Conservation (phyloP, 148 eudicot species). For the Chenopodium berlandieri region DNA sequence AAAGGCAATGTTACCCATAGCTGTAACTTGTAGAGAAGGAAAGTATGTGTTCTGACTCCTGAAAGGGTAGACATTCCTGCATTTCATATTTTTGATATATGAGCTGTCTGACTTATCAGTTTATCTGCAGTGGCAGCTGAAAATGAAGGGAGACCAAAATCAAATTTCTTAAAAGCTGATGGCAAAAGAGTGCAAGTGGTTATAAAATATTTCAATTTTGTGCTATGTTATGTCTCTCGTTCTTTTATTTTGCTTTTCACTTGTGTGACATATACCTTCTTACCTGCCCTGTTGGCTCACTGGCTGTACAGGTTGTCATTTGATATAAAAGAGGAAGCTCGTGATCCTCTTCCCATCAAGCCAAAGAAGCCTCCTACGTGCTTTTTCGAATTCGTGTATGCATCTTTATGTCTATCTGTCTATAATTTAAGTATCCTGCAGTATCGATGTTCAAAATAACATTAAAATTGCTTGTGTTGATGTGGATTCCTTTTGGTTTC, state of each 20-base stretch:
- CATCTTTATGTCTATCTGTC: background rate
- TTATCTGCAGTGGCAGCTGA: background rate
- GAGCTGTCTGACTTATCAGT: no score
- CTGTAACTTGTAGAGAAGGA: background rate
- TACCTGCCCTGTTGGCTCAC: background rate
- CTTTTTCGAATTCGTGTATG: constrained; percentile 28
- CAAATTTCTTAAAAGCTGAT: background rate
- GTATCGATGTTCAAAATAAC: no score
- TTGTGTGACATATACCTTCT: no score
- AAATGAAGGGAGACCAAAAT: background rate
- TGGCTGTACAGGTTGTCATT: constrained; percentile 2
- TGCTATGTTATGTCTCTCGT: no score
- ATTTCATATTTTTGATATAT: background rate
- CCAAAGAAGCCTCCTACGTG: constrained; percentile 29
- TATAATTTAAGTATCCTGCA: background rate
- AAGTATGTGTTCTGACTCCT: background rate
- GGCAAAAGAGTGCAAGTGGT: background rate
- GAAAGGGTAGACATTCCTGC: no score
- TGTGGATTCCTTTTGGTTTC: no score
- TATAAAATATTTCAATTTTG: no score
- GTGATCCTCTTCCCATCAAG: constrained; percentile 21
- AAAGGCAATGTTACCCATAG: no score
- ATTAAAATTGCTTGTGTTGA: no score
- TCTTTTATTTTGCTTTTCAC: no score
- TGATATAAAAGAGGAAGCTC: background rate